A percentile compares a stretch with the other conserved stretches of the same genome.
Conservation (phyloP, 2,329 filamentous ascomycete species). For the Stagonosporopsis rhizophila region DNA sequence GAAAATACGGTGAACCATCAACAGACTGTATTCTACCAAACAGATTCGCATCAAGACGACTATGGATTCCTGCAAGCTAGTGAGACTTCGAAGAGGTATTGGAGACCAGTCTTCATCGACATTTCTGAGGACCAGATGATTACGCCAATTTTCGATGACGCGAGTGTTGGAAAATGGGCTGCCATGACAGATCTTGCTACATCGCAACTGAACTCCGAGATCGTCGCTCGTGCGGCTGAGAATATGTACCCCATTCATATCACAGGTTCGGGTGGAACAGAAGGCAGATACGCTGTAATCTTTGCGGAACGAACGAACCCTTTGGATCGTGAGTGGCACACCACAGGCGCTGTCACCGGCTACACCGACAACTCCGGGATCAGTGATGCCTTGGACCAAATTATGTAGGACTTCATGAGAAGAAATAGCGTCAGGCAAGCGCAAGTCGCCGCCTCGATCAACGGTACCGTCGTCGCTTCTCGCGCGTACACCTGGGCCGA, state of each 20-base stretch:
- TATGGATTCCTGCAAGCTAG: constrained; percentile 14
- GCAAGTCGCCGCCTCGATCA: constrained; percentile 28
- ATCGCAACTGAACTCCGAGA: constrained; percentile 23
- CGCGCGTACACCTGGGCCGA: constrained; percentile 34
- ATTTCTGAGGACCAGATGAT: constrained; percentile 22
- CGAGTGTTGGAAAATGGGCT: constrained; percentile 30
- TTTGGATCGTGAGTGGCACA: constrained; percentile 27
- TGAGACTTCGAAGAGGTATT: constrained; percentile 31
- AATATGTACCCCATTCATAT: constrained; percentile 27
- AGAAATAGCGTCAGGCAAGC: constrained; percentile 30
- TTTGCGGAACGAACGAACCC: constrained; percentile 27
- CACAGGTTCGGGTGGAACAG: constrained; percentile 17
- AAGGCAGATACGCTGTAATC: constrained; percentile 25
- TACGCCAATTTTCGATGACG: constrained; percentile 30
- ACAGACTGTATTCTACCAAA: constrained; percentile 25
- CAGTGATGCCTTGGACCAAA: constrained; percentile 17
- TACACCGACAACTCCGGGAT: constrained; percentile 27
- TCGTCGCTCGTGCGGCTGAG: constrained; percentile 13
- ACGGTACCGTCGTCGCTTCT: constrained; percentile 27
- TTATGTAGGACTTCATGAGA: constrained; percentile 31
- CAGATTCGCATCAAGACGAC: constrained; percentile 6
- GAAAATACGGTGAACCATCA: constrained; percentile 24
- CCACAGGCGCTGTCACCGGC: constrained; percentile 25
- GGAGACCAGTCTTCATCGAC: constrained; percentile 31
- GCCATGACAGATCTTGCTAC: constrained; percentile 21